Evolutionary conservation across 768 basidiomycete genomes (phyloP).

Genomic region (Boletus fagicola): DNA sequence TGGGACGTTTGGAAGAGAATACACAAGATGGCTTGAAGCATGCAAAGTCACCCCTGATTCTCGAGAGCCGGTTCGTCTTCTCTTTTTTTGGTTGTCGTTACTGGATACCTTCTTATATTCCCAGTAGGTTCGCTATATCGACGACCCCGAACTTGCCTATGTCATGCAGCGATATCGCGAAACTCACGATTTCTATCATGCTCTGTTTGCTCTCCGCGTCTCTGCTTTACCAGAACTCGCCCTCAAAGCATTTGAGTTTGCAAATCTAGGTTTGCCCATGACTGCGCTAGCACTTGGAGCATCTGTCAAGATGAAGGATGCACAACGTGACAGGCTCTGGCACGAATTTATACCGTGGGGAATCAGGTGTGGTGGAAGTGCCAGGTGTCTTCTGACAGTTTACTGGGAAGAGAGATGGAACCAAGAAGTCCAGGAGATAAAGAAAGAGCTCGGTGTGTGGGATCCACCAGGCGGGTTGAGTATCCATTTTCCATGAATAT

Average conservation of each 20-base stretch:
- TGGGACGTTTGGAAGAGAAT: constrained; percentile 83
- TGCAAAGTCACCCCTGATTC: constrained; percentile 94
- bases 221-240: constrained; percentile 89
- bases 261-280: constrained; percentile 89
- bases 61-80: constrained; percentile 69
- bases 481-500: constrained; percentile 10
- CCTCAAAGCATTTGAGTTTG: constrained; percentile 91
- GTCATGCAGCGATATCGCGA: constrained; percentile 98
- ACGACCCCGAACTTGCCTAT: constrained; percentile 94
- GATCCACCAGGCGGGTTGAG: constrained; percentile 57
- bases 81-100: background rate
- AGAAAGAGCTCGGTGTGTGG: constrained; percentile 81
- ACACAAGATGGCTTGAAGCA: constrained; percentile 84
- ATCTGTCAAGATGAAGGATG: constrained; percentile 34
- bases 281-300: constrained; percentile 70
- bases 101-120: background rate
- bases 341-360: constrained; percentile 93
- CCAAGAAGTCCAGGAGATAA: constrained; percentile 76
- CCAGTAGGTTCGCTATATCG: constrained; percentile 84
- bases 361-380: constrained; percentile 72
- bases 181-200: constrained; percentile 97
- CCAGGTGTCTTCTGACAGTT: constrained; percentile 78
- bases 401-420: constrained; percentile 98
- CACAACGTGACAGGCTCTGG: constrained; percentile 58
- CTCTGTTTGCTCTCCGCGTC: constrained; percentile 84